Base-by-base conservation (phyloP, 257 asterid genomes). In the Nicotiana obtusifolia region DNA sequence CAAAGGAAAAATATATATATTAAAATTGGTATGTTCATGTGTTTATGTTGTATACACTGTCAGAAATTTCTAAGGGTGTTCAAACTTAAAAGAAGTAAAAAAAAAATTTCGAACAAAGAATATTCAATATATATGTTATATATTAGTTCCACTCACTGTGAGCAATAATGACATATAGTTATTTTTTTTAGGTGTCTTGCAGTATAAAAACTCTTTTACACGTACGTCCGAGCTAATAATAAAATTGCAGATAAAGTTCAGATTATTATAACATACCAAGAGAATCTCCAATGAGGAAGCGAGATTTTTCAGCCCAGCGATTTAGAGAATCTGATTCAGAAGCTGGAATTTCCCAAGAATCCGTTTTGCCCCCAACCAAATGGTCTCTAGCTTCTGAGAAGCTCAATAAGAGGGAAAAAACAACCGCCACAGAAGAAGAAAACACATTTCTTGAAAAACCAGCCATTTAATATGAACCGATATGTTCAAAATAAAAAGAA, bases 211-310 rank as follows among this genome's bases (percentile, higher is more conserved):
- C 7, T 35, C 44, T 6, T 35, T 35, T 35, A 33, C 37, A 35
- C 44, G 44, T 35, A 13, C 20, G 15, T 61, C 8, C 10, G 66
- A 61, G 66, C 31, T 60, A 8, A 62, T 5, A 64, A 64, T 64
- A 41, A 64, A 16, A 17, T 19, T 67, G 17, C 10, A 68, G 52
- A 35, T 26, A 71, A 5, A 71, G 20, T 3, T 69, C 3, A 20
- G 20, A 41, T 0, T 1, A 7, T 20, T 41, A 22, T 0, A 15
- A 73, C 61, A 10, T 87, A 93, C 97, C 95, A 78, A 94, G 86
- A 62, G 92, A 84, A 87, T 94, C 98, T 5, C 96, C 95, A 16
- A 91, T 30, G 81, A 78, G 82, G 84, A 94, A 94, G 3, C 97
- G 94, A 4, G 94, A 84, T 4, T 81, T 90, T 82, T 90, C 80